Evolutionary conservation across 257 asterid genomes (phyloP).

Genomic region (Salvia rosmarinus): DNA sequence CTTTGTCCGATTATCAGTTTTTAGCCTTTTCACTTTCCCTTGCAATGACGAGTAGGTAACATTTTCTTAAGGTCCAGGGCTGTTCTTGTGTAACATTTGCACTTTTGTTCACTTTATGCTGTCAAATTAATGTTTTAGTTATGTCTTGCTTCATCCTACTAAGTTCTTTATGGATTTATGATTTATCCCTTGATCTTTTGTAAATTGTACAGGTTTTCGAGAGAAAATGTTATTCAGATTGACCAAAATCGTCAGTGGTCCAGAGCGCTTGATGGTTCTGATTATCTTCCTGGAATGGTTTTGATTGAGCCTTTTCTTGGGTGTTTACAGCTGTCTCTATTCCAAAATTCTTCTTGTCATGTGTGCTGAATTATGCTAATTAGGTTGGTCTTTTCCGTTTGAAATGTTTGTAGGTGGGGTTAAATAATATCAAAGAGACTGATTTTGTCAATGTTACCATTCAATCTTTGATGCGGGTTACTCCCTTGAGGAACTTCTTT

Average conservation of each 20-base stretch:
- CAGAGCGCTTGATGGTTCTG: conserved; percentile 98
- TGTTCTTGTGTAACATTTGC: conserved; percentile 5
- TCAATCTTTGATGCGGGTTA: conserved; percentile 96
- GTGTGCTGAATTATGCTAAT: background rate
- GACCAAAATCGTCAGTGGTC: conserved; percentile 92
- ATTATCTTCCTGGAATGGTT: conserved; percentile 99
- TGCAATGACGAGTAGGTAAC: background rate
- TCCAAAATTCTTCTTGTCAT: background rate
- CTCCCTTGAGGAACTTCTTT: conserved; percentile 97
- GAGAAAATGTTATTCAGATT: conserved; percentile 74
- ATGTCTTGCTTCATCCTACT: conserved; percentile 21
- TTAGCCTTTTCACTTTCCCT: background rate
- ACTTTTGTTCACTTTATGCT: background rate
- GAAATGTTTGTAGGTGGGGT: conserved; percentile 71
- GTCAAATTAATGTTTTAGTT: background rate
- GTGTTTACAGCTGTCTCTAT: conserved; percentile 8
- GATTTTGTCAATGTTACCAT: conserved; percentile 95
- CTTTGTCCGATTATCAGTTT: conserved; percentile 5
- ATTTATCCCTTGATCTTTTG: conserved; percentile 16
- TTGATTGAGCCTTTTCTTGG: conserved; percentile 18
- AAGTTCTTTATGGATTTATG: conserved; percentile 1
- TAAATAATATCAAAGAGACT: conserved; percentile 95
- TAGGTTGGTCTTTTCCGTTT: conserved; percentile 11
- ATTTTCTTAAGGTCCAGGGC: background rate
- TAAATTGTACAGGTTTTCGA: conserved; percentile 62